These are phyloP conservation scores for Lepidium sativum DNA, from an alignment of 345 rosid species.

Conservation along the genomic window DNA sequence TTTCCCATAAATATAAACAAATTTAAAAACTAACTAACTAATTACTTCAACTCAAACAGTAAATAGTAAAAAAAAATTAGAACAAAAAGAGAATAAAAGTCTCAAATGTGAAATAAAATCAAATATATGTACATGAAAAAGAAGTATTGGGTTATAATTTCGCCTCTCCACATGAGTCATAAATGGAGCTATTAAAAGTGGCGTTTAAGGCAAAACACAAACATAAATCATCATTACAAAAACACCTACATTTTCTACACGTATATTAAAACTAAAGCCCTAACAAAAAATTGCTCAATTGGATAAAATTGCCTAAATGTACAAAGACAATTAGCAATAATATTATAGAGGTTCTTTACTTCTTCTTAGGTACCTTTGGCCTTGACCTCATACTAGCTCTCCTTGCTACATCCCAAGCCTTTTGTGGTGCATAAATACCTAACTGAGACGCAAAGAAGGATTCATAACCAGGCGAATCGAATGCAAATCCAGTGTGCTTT, in stretches of 20 bases:
- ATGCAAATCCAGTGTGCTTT: constrained; percentile 89
- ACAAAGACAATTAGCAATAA: constrained; percentile 18
- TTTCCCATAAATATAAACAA: no score
- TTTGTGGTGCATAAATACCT: constrained; percentile 83
- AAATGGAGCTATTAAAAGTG: constrained; percentile 21
- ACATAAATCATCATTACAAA: background rate
- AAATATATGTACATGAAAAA: constrained; percentile 13
- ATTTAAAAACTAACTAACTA: no score
- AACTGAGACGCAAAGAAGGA: constrained; percentile 90
- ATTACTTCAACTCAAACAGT: no score
- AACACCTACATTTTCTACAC: constrained; percentile 23
- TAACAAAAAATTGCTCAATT: background rate
- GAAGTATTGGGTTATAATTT: constrained; percentile 3
- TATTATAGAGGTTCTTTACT: constrained; percentile 10
- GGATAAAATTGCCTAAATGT: constrained; percentile 21
- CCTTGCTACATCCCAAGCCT: constrained; percentile 97
- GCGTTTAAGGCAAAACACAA: constrained; percentile 18
- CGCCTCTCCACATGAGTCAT: constrained; percentile 19
- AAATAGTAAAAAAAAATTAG: background rate
- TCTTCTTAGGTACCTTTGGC: constrained; percentile 40
- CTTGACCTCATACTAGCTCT: constrained; percentile 78
- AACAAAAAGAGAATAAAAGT: background rate
- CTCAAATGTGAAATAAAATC: background rate
- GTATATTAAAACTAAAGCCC: constrained; percentile 17
- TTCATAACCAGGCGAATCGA: constrained; percentile 96